Conservation (phyloP, 257 asterid genomes). For the Gardenia jasminoides region DNA sequence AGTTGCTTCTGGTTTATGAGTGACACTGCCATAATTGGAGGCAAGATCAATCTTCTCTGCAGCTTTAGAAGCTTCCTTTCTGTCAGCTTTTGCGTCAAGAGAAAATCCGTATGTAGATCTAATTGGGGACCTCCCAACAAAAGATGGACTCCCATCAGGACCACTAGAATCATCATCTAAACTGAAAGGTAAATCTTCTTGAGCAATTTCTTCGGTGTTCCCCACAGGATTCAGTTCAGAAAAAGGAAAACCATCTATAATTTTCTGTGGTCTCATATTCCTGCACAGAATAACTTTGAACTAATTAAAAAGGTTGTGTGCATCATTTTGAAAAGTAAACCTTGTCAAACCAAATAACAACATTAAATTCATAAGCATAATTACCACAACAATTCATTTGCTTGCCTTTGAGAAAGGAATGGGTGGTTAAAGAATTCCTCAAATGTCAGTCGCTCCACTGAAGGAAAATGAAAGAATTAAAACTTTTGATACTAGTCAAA, state of each 20-base stretch:
- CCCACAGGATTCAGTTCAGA: constrained; percentile 31
- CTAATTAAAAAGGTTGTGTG: neutral
- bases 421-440: constrained; percentile 93
- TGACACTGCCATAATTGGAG: constrained; percentile 25
- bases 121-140: constrained; percentile 43
- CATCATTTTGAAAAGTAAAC: constrained; percentile 2
- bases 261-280: constrained; percentile 48
- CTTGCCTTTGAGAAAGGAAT: constrained; percentile 59
- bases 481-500: neutral
- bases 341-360: constrained; percentile 17
- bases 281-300: constrained; percentile 29
- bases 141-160: constrained; percentile 52
- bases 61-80: constrained; percentile 36
- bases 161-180: constrained; percentile 62
- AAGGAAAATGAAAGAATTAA: neutral
- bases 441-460: constrained; percentile 90
- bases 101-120: constrained; percentile 61
- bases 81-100: constrained; percentile 48
- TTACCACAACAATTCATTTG: constrained; percentile 56
- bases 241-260: constrained; percentile 44
- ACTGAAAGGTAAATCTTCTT: constrained; percentile 70
- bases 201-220: constrained; percentile 46
- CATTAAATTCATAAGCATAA: constrained; percentile 19
- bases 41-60: constrained; percentile 31
- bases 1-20: constrained; percentile 32